phyloP scores from a whole-genome alignment of 192 early-diverging fungal genomes.

The Pilaira anomala region DNA sequence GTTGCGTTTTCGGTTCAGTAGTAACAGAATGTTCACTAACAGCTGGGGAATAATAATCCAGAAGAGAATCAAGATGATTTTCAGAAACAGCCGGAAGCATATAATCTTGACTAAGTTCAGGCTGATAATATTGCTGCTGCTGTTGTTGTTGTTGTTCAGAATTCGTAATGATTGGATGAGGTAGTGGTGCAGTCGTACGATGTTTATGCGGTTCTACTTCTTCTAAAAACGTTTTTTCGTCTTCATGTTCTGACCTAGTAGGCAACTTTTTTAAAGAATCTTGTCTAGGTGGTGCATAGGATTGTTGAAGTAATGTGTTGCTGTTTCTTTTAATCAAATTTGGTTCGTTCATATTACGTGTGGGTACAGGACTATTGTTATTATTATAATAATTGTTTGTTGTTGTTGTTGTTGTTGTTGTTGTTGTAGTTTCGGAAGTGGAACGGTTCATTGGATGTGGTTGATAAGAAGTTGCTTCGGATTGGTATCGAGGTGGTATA shows the following conservation, averaged over 20 bases:
- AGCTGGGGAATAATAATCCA: no score
- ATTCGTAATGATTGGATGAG: neutral
- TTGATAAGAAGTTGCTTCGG: neutral
- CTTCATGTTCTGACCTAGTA: neutral
- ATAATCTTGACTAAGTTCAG: no score
- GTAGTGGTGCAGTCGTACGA: neutral
- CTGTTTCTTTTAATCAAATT: neutral
- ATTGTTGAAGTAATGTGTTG: neutral
- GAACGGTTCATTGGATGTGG: neutral
- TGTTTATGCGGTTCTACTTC: no score
- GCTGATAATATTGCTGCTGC: no score
- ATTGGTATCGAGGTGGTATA: no score
- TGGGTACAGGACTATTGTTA: conserved; percentile 1
- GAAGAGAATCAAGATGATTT: no score
- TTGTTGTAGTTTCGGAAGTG: conserved; percentile 1
- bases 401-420: neutral
- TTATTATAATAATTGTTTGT: neutral
- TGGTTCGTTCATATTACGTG: neutral
- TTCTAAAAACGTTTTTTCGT: no score
- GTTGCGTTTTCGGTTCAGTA: no score
- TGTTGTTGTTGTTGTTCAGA: no score
- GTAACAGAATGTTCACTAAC: no score
- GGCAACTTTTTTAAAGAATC: conserved; percentile 2
- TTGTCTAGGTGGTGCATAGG: conserved; percentile 17
- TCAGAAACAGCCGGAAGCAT: no score